phyloP scores from a whole-genome alignment of 1,284 basidiomycete genomes.

The Erythrobasidium hasegawianum region DNA sequence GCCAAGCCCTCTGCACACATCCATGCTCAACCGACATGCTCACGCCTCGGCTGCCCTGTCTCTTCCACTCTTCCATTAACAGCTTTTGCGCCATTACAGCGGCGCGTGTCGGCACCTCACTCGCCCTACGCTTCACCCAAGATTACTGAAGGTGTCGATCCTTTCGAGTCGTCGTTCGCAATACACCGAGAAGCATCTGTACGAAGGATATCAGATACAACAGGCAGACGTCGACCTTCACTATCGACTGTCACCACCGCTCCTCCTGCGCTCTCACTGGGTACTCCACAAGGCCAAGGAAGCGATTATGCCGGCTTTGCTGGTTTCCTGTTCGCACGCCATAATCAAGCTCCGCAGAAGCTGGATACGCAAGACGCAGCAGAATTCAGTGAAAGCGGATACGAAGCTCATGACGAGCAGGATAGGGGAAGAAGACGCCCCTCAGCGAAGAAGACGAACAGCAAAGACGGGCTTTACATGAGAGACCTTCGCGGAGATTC shows the following conservation, averaged over 20 bases:
- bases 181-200: slow-evolving; percentile 1
- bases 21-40: slow-evolving; percentile 8
- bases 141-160: slow-evolving; percentile 7
- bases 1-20: background rate
- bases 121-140: slow-evolving; percentile 30
- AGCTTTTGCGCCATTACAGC: slow-evolving; percentile 5
- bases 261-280: slow-evolving; percentile 14
- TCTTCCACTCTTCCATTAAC: background rate
- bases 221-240: slow-evolving; percentile 10
- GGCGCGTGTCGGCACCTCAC: slow-evolving; percentile 13
- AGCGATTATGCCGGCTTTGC: slow-evolving; percentile 32
- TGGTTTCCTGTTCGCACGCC: slow-evolving; percentile 25
- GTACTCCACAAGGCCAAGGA: background rate
- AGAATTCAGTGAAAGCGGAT: slow-evolving; percentile 26
- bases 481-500: background rate
- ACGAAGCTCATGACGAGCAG: slow-evolving; percentile 33
- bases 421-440: slow-evolving; percentile 1
- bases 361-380: background rate
- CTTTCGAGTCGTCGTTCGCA: slow-evolving; percentile 26
- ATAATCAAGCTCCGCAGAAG: slow-evolving; percentile 15
- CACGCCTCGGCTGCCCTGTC: slow-evolving; percentile 17
- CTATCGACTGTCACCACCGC: slow-evolving; percentile 14
- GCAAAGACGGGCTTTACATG: background rate
- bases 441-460: background rate
- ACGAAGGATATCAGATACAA: background rate